phyloP scores from a whole-genome alignment of 345 rosid genomes.

The Populus simonii region DNA sequence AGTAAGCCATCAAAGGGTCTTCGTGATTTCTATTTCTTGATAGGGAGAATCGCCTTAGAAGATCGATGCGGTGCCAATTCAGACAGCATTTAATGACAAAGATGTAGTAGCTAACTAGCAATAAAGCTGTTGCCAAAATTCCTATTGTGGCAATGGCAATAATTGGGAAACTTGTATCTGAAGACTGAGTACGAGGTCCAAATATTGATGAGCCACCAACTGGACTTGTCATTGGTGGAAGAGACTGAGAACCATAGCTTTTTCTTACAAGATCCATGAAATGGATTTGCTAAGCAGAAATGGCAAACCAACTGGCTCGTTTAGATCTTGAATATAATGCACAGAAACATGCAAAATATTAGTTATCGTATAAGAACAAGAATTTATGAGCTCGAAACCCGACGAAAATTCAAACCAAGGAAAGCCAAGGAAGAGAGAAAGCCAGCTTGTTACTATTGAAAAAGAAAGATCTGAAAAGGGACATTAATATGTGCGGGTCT shows the following conservation, averaged over 20 bases:
- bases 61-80: slow-evolving; percentile 69
- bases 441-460: not conserved
- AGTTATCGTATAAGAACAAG: not conserved
- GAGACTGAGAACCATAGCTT: slow-evolving; percentile 22
- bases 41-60: slow-evolving; percentile 53
- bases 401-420: not conserved
- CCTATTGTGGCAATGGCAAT: slow-evolving; percentile 75
- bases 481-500: not conserved
- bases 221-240: slow-evolving; percentile 32
- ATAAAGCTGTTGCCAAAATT: slow-evolving; percentile 72
- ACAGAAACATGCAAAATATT: slow-evolving; percentile 4
- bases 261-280: slow-evolving; percentile 48
- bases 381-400: not conserved
- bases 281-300: not conserved
- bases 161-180: slow-evolving; percentile 65
- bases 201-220: slow-evolving; percentile 28
- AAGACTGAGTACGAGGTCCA: slow-evolving; percentile 26
- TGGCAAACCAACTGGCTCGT: not conserved
- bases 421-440: not conserved
- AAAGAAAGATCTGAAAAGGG: slow-evolving; percentile 10
- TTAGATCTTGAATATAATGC: slow-evolving; percentile 8
- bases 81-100: slow-evolving; percentile 90
- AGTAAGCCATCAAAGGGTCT: slow-evolving; percentile 45
- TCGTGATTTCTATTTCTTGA: slow-evolving; percentile 46
- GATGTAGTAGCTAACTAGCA: slow-evolving; percentile 81